Evolutionary conservation across 768 basidiomycete species (phyloP).

Genomic region (Symmetrospora coprosmae): DNA sequence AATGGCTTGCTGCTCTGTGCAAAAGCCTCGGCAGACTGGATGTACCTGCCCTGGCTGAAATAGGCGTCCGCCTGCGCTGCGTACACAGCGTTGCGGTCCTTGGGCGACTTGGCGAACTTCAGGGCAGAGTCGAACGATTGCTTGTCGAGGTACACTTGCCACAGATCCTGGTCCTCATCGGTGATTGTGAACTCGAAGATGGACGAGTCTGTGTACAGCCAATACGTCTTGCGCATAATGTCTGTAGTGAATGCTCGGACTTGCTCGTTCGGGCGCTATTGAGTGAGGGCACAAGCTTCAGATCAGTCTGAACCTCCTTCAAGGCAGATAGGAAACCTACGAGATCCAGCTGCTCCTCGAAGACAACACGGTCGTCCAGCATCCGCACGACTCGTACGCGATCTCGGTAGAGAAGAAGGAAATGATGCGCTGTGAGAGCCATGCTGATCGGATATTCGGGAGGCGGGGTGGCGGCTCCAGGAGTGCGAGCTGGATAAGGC

Average conservation of each 20-base stretch:
- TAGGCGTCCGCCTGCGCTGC: slow-evolving; percentile 66
- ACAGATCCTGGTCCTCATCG: slow-evolving; percentile 87
- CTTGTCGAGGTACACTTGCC: slow-evolving; percentile 74
- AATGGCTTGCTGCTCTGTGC: slow-evolving; percentile 66
- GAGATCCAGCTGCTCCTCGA: slow-evolving; percentile 50
- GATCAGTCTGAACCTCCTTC: slow-evolving; percentile 4
- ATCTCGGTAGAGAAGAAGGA: slow-evolving; percentile 68
- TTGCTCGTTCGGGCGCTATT: neutral
- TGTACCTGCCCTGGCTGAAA: slow-evolving; percentile 66
- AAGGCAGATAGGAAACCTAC: slow-evolving; percentile 41
- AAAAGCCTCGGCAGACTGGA: slow-evolving; percentile 82
- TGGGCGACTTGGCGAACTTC: slow-evolving; percentile 54
- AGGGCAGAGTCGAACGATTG: slow-evolving; percentile 64
- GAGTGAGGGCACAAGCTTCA: neutral
- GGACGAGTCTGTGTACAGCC: slow-evolving; percentile 79
- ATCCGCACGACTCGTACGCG: slow-evolving; percentile 61
- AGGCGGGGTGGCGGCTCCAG: slow-evolving; percentile 34
- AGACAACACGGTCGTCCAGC: slow-evolving; percentile 64
- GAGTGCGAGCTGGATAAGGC: slow-evolving; percentile 33
- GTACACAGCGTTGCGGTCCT: slow-evolving; percentile 70
- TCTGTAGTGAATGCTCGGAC: slow-evolving; percentile 60
- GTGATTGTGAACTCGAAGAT: slow-evolving; percentile 71
- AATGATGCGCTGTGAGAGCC: slow-evolving; percentile 80
- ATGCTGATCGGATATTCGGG: slow-evolving; percentile 54
- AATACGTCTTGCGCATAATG: slow-evolving; percentile 74